Evolutionary conservation across 306 rosid genomes (phyloP).

Genomic region (Castanea sativa): DNA sequence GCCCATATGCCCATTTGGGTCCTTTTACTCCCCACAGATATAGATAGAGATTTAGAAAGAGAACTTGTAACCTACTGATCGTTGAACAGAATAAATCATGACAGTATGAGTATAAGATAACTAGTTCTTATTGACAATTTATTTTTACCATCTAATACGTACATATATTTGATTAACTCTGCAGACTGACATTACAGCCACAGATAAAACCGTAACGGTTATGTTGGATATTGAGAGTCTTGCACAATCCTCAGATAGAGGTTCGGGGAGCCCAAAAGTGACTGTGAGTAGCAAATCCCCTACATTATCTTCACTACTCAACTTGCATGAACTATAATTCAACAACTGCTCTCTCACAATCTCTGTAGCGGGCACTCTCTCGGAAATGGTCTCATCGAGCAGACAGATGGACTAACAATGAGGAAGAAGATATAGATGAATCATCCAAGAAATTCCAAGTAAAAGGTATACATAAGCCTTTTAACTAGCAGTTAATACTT

Average conservation of each 20-base stretch:
- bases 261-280: conserved; percentile 29
- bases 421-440: conserved; percentile 23
- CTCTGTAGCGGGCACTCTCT: conserved; percentile 22
- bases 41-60: no score
- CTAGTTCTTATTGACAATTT: no score
- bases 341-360: neutral
- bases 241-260: neutral
- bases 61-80: no score
- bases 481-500: no score
- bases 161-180: neutral
- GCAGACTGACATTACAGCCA: no score
- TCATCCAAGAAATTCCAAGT: conserved; percentile 18
- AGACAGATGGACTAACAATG: conserved; percentile 6
- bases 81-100: no score
- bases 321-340: no score
- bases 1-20: no score
- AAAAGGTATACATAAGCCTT: conserved; percentile 7
- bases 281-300: neutral
- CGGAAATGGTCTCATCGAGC: conserved; percentile 24
- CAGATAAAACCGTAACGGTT: neutral
- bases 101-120: no score
- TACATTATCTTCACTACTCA: no score
- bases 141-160: no score
- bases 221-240: conserved; percentile 31
- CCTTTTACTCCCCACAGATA: no score